Evolutionary conservation across 371 early-diverging fungal species (phyloP).

Genomic region (Actinomortierella wolfii): DNA sequence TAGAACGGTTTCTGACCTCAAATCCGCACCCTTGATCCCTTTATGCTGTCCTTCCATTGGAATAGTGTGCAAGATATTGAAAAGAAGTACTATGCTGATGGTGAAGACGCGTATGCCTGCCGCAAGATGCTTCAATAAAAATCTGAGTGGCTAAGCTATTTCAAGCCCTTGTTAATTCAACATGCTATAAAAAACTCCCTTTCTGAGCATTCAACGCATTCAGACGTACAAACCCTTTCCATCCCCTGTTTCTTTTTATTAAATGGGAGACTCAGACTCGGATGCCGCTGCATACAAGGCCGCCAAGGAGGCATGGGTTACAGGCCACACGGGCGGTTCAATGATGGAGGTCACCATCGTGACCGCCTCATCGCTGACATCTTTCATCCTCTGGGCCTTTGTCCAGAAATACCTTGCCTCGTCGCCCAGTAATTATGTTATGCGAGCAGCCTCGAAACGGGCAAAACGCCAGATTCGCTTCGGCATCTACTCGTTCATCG

Average conservation of each 20-base stretch:
- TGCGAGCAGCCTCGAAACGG: slow-evolving; percentile 8
- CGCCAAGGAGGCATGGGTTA: slow-evolving; percentile 74
- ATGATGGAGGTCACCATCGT: slow-evolving; percentile 62
- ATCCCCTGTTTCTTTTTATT: not conserved
- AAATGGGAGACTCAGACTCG: slow-evolving; percentile 1
- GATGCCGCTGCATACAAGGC: slow-evolving; percentile 50
- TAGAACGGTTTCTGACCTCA: not conserved
- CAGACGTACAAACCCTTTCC: not conserved
- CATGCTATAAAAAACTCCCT: not conserved
- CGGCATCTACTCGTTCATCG: slow-evolving; percentile 16
- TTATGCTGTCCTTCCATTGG: not conserved
- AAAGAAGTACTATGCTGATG: slow-evolving; percentile 97
- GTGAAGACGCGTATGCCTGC: slow-evolving; percentile 92
- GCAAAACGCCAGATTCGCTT: slow-evolving; percentile 19
- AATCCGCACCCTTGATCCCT: not conserved
- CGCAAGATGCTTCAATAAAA: slow-evolving; percentile 45
- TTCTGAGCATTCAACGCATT: not conserved
- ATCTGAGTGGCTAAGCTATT: too few relatives aligned
- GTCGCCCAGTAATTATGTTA: slow-evolving; percentile 15
- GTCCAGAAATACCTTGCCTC: slow-evolving; percentile 26
- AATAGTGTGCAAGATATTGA: slow-evolving; percentile 86
- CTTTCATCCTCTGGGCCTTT: slow-evolving; percentile 31
- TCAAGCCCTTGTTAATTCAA: too few relatives aligned
- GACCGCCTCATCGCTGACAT: slow-evolving; percentile 52
- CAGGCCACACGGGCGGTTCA: slow-evolving; percentile 72